Evolutionary conservation across 2,329 filamentous ascomycete species (phyloP), one percentile per base, ranked within the genome.

Genomic region (Trichoderma simmonsii): DNA sequence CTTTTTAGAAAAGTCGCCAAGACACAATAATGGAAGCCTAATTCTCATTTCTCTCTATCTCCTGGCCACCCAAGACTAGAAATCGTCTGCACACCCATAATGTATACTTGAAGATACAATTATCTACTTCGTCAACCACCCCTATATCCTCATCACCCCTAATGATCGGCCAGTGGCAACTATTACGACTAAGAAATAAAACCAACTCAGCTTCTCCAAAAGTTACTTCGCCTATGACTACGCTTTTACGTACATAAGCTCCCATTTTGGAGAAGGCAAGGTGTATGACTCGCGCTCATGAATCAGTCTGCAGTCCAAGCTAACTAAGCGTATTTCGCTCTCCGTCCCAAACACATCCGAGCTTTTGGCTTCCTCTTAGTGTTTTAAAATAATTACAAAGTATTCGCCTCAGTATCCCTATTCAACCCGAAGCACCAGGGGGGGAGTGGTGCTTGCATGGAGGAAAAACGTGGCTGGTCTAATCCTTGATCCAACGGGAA

Each of bases 401-500:
- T 56, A 63, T 48, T 12, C 32, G 26, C 8, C 26, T 21, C 28
- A 30, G n/a, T 7, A 61, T 69, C 14, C 66, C 66, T 69, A 69
- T 48, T 61, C 66, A 69, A 51, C 66, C 66, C 66, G 56, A 61
- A 39, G 18, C 14, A 51, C 24, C 39, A 18, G 64, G 51, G 51
- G 43, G 43, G 56, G 56, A 21, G 30, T 30, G 15, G 26, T 60
- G n/a, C 56, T 61, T 61, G 39, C 28, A 61, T 61, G 57, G 30
- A 62, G 39, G 39, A 70, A 70, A 70, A 70, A 62, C 36, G 39
- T 62, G 66, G 57, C 57, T 32, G 66, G 14, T 43, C 39, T 39
- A 57, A 61, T 7, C 11, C n/a, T 43, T 62, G 57, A 70, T 70
- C 57, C 66, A 70, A 70, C 66, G 57, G 66, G 66, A 70, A 61